Percentiles rank a stretch among this genome's conserved stretches.
phyloP scores from a whole-genome alignment of 345 rosid genomes.

The Linum tenue region DNA sequence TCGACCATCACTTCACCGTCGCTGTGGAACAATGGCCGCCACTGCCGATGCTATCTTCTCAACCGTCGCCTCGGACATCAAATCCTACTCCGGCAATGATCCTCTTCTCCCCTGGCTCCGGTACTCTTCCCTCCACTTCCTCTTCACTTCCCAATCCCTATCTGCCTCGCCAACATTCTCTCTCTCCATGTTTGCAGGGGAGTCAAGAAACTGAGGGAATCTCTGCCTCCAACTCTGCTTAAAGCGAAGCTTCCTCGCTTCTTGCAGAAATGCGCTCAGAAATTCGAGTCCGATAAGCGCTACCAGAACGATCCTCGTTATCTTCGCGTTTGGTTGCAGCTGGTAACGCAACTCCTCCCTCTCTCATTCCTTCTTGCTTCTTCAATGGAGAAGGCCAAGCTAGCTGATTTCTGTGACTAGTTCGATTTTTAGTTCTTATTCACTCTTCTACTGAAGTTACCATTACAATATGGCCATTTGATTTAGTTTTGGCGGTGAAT shows the following conservation, averaged over 20 bases:
- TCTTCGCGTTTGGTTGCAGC: constrained; percentile 82
- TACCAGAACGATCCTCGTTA: constrained; percentile 74
- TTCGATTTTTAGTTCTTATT: too few relatives aligned
- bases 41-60: constrained; percentile 33
- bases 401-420: too few relatives aligned
- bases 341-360: constrained; percentile 35
- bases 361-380: not conserved
- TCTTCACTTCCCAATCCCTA: not conserved
- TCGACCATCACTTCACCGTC: not conserved
- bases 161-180: not conserved
- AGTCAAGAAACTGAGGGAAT: constrained; percentile 62
- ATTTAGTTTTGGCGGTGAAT: not conserved
- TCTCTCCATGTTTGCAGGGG: constrained; percentile 32
- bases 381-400: not conserved
- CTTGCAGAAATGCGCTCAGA: constrained; percentile 66
- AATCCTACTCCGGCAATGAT: constrained; percentile 72
- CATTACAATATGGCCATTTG: not conserved
- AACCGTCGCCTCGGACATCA: constrained; percentile 65
- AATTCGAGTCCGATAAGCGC: constrained; percentile 65
- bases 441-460: too few relatives aligned
- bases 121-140: constrained; percentile 24
- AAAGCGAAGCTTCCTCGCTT: constrained; percentile 83
- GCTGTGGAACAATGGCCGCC: not conserved
- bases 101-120: constrained; percentile 90
- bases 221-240: constrained; percentile 37